phyloP scores from a whole-genome alignment of 768 basidiomycete species.

The Hericium alpestre region DNA sequence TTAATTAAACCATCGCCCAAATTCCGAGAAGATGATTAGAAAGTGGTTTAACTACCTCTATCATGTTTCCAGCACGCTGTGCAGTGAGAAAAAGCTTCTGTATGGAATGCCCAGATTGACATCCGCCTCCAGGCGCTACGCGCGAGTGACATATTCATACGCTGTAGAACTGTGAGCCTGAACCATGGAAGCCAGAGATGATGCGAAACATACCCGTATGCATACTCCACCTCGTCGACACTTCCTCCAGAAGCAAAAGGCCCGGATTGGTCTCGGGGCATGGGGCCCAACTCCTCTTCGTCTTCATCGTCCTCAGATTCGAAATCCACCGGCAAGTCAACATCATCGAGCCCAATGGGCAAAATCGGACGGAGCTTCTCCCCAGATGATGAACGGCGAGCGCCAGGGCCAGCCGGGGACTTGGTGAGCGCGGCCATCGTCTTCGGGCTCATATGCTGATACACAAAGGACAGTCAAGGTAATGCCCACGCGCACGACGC shows the following conservation, averaged over 20 bases:
- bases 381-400: constrained; percentile 74
- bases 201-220: constrained; percentile 54
- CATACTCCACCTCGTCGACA: constrained; percentile 86
- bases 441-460: constrained; percentile 89
- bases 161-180: too few relatives aligned
- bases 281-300: constrained; percentile 66
- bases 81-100: too few relatives aligned
- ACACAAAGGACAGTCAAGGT: not conserved
- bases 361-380: constrained; percentile 71
- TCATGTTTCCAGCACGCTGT: too few relatives aligned
- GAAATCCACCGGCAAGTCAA: constrained; percentile 52
- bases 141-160: too few relatives aligned
- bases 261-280: constrained; percentile 59
- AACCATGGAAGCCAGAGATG: too few relatives aligned
- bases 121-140: too few relatives aligned
- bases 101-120: too few relatives aligned
- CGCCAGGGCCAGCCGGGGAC: constrained; percentile 62
- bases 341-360: constrained; percentile 68
- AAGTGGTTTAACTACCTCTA: too few relatives aligned
- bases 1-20: too few relatives aligned
- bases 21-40: too few relatives aligned
- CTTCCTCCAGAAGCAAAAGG: constrained; percentile 74
- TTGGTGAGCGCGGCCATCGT: constrained; percentile 90
- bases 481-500: not conserved
- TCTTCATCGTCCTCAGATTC: constrained; percentile 47